Evolutionary conservation across 2,329 filamentous ascomycete species (phyloP).

Genomic region (Aphanocladium album): DNA sequence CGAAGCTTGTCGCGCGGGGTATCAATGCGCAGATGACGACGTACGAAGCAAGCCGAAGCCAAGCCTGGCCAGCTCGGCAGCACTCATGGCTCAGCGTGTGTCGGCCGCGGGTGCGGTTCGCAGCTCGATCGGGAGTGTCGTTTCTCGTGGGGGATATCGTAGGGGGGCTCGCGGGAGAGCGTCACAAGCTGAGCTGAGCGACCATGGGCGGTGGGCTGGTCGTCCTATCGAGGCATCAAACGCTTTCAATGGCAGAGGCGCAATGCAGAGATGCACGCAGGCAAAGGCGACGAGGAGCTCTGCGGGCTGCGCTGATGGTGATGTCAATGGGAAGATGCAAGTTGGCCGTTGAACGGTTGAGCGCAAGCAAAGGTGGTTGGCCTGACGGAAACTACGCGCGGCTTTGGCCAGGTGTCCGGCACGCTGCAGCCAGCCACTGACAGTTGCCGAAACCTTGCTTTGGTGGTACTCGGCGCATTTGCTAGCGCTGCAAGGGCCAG

Average conservation of each 20-base stretch:
- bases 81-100: slow-evolving; percentile 1
- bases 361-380: neutral
- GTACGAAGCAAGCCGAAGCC: slow-evolving; percentile 13
- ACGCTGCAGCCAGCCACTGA: neutral
- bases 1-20: neutral
- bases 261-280: neutral
- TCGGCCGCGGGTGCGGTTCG: neutral
- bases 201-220: slow-evolving; percentile 16
- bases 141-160: neutral
- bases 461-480: neutral
- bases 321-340: neutral
- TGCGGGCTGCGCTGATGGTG: neutral
- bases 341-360: neutral
- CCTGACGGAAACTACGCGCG: neutral
- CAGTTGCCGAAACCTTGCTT: neutral
- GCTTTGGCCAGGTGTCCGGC: neutral
- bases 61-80: slow-evolving; percentile 2
- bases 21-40: neutral
- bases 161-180: slow-evolving; percentile 18
- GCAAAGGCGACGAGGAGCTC: neutral
- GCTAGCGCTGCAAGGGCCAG: neutral
- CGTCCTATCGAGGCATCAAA: neutral
- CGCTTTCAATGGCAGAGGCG: neutral
- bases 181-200: slow-evolving; percentile 19
- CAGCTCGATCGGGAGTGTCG: neutral